phyloP scores from a whole-genome alignment of 768 basidiomycete species.

The Boletus speciosus region DNA sequence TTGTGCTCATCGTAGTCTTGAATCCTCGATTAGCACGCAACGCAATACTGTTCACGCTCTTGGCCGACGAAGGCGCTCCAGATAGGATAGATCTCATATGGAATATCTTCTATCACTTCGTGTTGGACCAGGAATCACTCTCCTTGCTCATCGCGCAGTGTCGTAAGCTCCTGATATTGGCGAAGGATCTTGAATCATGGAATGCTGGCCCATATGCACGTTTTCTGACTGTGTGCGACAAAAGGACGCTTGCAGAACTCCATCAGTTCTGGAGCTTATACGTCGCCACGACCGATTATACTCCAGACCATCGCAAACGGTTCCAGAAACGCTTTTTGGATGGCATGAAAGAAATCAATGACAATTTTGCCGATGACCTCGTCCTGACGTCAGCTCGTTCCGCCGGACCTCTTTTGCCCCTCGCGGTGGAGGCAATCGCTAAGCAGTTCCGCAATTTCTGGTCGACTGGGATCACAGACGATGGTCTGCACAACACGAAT shows the following conservation, averaged over 20 bases:
- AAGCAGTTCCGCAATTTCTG: constrained; percentile 28
- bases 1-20: background rate
- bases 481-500: constrained; percentile 14
- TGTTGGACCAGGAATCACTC: constrained; percentile 22
- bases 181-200: constrained; percentile 21
- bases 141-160: constrained; percentile 29
- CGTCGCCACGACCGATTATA: constrained; percentile 9
- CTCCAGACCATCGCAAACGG: constrained; percentile 4
- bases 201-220: constrained; percentile 25
- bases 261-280: constrained; percentile 22
- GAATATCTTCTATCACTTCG: constrained; percentile 33
- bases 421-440: constrained; percentile 2
- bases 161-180: constrained; percentile 18
- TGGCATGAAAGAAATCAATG: constrained; percentile 18
- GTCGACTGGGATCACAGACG: constrained; percentile 25
- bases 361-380: background rate
- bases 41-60: constrained; percentile 25
- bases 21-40: constrained; percentile 24
- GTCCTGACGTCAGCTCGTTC: constrained; percentile 22
- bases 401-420: constrained; percentile 23
- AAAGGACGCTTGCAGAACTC: constrained; percentile 23
- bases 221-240: constrained; percentile 24
- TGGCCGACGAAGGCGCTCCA: constrained; percentile 22
- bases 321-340: constrained; percentile 17
- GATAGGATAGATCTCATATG: constrained; percentile 20